Evolutionary conservation across 768 basidiomycete species (phyloP).

Genomic region (Pleurotus pulmonarius): DNA sequence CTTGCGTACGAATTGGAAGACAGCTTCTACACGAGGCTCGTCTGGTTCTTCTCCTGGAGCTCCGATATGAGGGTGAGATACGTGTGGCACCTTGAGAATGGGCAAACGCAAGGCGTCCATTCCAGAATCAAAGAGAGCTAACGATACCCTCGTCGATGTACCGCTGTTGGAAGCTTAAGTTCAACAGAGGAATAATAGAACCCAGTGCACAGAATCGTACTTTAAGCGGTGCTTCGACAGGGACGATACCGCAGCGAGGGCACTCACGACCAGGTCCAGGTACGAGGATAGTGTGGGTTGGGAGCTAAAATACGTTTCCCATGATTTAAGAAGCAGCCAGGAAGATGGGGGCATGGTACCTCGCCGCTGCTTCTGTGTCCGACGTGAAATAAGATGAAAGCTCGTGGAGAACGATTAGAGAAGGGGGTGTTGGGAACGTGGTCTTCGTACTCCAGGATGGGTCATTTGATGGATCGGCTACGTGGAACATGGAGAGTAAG

Average conservation of each 20-base stretch:
- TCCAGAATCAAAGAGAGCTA: slow-evolving; percentile 61
- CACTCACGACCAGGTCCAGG: slow-evolving; percentile 43
- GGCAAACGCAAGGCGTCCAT: slow-evolving; percentile 50
- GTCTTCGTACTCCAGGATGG: slow-evolving; percentile 21
- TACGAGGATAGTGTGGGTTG: slow-evolving; percentile 42
- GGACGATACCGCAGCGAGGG: slow-evolving; percentile 36
- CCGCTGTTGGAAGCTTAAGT: neutral
- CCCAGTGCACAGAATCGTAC: slow-evolving; percentile 16
- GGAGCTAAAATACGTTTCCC: neutral
- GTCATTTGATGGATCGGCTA: slow-evolving; percentile 20
- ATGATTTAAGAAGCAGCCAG: too few relatives aligned
- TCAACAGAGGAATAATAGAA: slow-evolving; percentile 11
- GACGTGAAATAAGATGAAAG: slow-evolving; percentile 46
- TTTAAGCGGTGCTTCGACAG: slow-evolving; percentile 14
- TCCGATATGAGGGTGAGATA: neutral
- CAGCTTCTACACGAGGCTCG: slow-evolving; percentile 25
- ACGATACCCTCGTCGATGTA: slow-evolving; percentile 12
- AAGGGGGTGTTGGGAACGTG: slow-evolving; percentile 31
- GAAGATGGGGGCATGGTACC: too few relatives aligned
- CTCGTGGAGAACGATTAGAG: slow-evolving; percentile 58
- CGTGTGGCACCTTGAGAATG: slow-evolving; percentile 28
- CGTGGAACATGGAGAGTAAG: slow-evolving; percentile 46
- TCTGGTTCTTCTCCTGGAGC: neutral
- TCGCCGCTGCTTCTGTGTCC: neutral
- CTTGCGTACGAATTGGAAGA: slow-evolving; percentile 38